A percentile compares a stretch with the other conserved stretches of the same genome.
These are phyloP conservation scores for Picochlorum sp. DNA, from an alignment of 139 green algal genomes.

Conservation along the genomic window DNA sequence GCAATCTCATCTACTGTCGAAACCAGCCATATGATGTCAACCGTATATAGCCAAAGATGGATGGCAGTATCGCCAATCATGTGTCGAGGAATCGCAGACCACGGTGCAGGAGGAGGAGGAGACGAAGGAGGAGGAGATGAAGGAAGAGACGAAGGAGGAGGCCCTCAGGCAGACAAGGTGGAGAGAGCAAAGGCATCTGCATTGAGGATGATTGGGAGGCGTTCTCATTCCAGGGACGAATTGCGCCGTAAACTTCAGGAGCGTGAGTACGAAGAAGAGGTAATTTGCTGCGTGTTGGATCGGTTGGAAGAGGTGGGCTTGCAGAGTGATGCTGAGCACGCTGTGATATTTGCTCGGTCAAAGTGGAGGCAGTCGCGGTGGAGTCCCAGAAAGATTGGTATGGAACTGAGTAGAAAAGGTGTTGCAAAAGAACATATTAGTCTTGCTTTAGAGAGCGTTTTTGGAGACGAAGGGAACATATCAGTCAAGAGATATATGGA, in stretches of 20 bases:
- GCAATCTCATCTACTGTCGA: too few relatives aligned
- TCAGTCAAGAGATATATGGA: conserved; percentile 16
- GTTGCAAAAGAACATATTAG: conserved; percentile 12
- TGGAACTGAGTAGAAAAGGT: conserved; percentile 27
- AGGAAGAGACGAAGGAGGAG: not conserved
- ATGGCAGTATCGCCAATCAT: too few relatives aligned
- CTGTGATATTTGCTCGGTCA: conserved; percentile 35
- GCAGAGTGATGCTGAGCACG: conserved; percentile 44
- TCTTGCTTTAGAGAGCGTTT: conserved; percentile 21
- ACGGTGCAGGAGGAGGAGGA: too few relatives aligned
- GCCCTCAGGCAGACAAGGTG: not conserved
- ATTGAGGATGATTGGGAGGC: conserved; percentile 20
- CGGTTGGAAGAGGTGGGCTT: conserved; percentile 29
- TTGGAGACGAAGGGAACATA: conserved; percentile 25
- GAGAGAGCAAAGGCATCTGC: conserved; percentile 34
- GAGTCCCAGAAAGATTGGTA: conserved; percentile 31
- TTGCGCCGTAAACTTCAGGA: conserved; percentile 39
- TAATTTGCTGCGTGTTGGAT: conserved; percentile 25
- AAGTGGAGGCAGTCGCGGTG: conserved; percentile 47
- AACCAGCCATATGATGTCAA: too few relatives aligned
- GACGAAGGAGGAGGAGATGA: not conserved
- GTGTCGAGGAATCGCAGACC: too few relatives aligned
- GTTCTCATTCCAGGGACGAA: conserved; percentile 22
- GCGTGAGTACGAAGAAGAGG: conserved; percentile 13
- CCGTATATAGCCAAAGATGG: too few relatives aligned